Evolutionary conservation across 371 early-diverging fungal species (phyloP), one percentile per base, ranked within the genome.

Genomic region (Enterospora canceri): DNA sequence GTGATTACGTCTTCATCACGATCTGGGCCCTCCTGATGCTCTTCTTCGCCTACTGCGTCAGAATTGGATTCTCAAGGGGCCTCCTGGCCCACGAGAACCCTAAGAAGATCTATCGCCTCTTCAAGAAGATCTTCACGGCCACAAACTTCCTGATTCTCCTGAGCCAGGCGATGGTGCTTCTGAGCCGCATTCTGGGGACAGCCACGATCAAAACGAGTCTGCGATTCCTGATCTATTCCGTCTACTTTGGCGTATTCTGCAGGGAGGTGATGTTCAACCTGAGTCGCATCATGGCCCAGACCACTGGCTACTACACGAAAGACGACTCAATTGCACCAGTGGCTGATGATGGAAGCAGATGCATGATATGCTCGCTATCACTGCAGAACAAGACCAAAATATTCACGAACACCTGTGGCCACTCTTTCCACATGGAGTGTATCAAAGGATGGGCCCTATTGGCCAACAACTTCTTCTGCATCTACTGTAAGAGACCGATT

Each of bases 401-500:
- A 31, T 56, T 70, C 34, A 75, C 77, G 1, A 66, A 79, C 3
- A 59, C n/a, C 12, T 82, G 82, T 71, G 65, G 59, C 0, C 79
- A 80, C 62, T 64, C 72, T 15, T 80, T 76, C 67, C 94, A 94
- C 75, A 87, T 87, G 71, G 83, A 84, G 47, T 94, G 92, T 79
- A 89, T 92, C 61, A 86, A 89, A 65, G 92, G 91, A 40, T 91
- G 91, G 91, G 86, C 86, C 57, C 82, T 91, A 58, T 85, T 94
- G 60, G 91, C 91, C 40, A 91, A 91, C 72, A 91, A 90, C 72
- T 88, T 88, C 54, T 84, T 84, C 58, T 94, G 94, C 76, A 91
- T 91, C n/a, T 91, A 88, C 73, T 91, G 91, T 70, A 78, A 72
- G 32, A 71, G 72, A 82, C 84, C 80, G 58, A 78, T 80, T 2